Base-by-base conservation (phyloP, 768 basidiomycete genomes). In the Floccularia luteovirens region DNA sequence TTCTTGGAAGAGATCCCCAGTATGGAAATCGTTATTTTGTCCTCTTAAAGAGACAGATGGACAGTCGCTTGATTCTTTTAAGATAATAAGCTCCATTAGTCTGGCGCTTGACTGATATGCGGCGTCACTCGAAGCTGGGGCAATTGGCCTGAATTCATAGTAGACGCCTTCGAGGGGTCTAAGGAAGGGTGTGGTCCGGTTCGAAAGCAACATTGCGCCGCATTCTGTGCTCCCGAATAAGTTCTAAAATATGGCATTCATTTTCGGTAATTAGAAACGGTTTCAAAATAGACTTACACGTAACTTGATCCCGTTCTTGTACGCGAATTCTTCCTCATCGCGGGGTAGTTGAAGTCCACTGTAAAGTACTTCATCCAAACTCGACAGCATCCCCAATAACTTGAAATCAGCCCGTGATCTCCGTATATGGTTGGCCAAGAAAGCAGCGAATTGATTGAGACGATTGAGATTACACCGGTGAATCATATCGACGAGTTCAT, bases 191-290 rank as follows among this genome's bases (percentile, higher is more conserved):
- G 69, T 69, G 43, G 73, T 66, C 35, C 59, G 62, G 25, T 72
- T 78, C 31, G 82, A 80, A 21, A 77, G 55, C 39, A 90, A 62
- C 69, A 82, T 82, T 1, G 74, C 79, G 28, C 82, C 84, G 44
- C 81, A 74, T 65, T 90, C 86, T 1, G 86, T 90, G 57, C 76
- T 85, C 13, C 86, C 86, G 53, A 87, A 89, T n/a, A 85, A 65
- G 55, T 86, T 88, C 79, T 83, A 52, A 28, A 43, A 36, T n/a
- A 43, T 62, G 45, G 63, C 43, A 44, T 36, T 48, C 44, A 49
- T 35, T 27, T 36, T 23, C 49, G 37, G 25, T 37, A 16, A 24
- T 37, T 11, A 17, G 49, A 42, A 39, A 36, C 23, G 39, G 43
- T 38, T 49, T 48, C 53, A 45, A 36, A 41, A 21, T n/a, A 22